Base-by-base conservation (phyloP, 2,329 filamentous ascomycete species). In the Phoma sp. region DNA sequence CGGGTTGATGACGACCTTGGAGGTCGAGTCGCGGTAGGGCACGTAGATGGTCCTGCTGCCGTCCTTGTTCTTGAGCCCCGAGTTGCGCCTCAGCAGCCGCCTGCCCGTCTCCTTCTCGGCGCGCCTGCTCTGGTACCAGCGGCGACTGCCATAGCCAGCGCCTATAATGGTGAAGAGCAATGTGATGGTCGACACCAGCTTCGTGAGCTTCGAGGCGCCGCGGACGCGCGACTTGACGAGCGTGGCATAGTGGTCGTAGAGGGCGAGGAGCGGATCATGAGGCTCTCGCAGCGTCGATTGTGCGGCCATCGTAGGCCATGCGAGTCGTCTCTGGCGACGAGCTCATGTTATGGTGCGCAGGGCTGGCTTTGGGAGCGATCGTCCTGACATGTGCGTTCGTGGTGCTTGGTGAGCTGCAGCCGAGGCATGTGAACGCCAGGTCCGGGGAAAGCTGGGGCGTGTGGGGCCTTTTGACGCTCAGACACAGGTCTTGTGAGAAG, bases 11-110 rank as follows among this genome's bases (percentile, higher is more conserved):
- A 90, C 89, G 40, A 99, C 93, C 75, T 96, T 96, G 62, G 92
- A 90, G 2, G 92, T 96, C 47, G 87, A 83, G 63, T 92, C 85
- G 74, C 91, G 92, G 76, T 96, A 95, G 2, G 93, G 93, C 23
- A 99, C 95, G 71, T 95, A 98, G 53, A 99, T 95, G 12, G 92
- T 96, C 49, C 95, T 84, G 42, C 92, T 93, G 42, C 95, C 95
- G 80, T 98, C 95, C 78, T 97, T 97, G 66, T 93, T 92, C 76
- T 90, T 86, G 59, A 98, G 81, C 68, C 92, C 96, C 26, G 93
- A 98, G 76, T 99, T 99, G 56, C 91, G 89, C 53, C 95, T 86
- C 59, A 98, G 80, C 47, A 99, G 83, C 61, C 90, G 89, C 59
- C 86, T 83, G 5, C 93, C 93, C 64, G 92, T 89, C 65, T 95